Percentiles rank a stretch among this genome's conserved stretches.
Conservation (phyloP, 2,329 filamentous ascomycete genomes). For the Thielaviopsis ethacetica region DNA sequence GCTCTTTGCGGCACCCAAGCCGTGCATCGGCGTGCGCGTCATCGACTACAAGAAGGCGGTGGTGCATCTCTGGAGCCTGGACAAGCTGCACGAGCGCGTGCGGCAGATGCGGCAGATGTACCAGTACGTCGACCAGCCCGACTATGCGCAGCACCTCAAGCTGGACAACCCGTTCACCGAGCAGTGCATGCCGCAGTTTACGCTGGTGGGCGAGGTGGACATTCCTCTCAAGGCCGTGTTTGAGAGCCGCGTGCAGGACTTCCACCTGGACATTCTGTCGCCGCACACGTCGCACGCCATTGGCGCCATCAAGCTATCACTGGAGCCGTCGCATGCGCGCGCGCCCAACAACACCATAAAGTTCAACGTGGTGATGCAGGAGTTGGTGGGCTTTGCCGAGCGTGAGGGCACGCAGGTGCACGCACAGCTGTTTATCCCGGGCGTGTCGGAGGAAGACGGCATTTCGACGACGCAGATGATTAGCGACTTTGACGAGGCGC, state of each 20-base stretch:
- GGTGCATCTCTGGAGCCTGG: conserved; percentile 83
- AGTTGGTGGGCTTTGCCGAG: conserved; percentile 86
- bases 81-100: conserved; percentile 77
- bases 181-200: conserved; percentile 79
- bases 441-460: conserved; percentile 64
- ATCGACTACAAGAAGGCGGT: conserved; percentile 79
- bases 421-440: conserved; percentile 89
- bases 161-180: conserved; percentile 90
- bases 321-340: conserved; percentile 86
- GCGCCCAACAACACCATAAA: conserved; percentile 86
- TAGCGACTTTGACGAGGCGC: conserved; percentile 78
- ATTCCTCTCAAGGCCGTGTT: conserved; percentile 88
- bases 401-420: conserved; percentile 91
- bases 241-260: conserved; percentile 86
- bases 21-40: conserved; percentile 78
- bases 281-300: conserved; percentile 84
- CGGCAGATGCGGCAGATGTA: conserved; percentile 92
- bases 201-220: conserved; percentile 80
- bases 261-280: conserved; percentile 75
- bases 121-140: conserved; percentile 87
- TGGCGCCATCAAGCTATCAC: conserved; percentile 74
- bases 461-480: conserved; percentile 94
- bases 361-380: conserved; percentile 98
- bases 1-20: conserved; percentile 68
- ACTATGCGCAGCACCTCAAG: conserved; percentile 84